Conservation (phyloP, 352 stramenopile species). For the Plasmopara viticola region DNA sequence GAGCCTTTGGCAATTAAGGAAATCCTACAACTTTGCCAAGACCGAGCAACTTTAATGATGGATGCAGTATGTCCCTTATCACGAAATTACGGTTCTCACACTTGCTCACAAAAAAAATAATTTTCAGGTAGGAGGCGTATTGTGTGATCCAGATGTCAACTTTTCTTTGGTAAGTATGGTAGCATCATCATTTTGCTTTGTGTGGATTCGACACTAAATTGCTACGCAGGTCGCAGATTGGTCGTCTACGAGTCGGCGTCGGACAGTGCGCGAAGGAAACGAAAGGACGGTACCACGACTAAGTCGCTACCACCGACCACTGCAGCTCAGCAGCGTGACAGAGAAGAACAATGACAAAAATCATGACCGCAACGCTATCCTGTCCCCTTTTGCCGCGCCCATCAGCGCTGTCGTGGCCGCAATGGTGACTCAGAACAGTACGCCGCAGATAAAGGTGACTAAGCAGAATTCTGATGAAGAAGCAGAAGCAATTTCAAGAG, state of each 20-base stretch:
- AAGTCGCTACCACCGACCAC: slow-evolving; percentile 16
- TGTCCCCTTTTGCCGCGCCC: slow-evolving; percentile 8
- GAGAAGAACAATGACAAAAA: slow-evolving; percentile 23
- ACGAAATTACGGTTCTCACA: neutral
- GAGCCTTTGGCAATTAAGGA: slow-evolving; percentile 51
- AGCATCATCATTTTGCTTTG: neutral
- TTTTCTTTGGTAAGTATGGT: slow-evolving; percentile 42
- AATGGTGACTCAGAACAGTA: slow-evolving; percentile 11
- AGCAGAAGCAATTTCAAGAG: slow-evolving; percentile 41
- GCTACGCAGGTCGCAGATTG: slow-evolving; percentile 16
- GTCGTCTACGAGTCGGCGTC: slow-evolving; percentile 14
- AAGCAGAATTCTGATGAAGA: slow-evolving; percentile 46
- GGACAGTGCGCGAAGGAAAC: slow-evolving; percentile 17
- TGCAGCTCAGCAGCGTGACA: slow-evolving; percentile 10
- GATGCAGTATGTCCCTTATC: slow-evolving; percentile 41
- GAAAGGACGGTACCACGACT: slow-evolving; percentile 8
- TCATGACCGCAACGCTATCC: slow-evolving; percentile 26
- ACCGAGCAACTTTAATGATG: slow-evolving; percentile 61
- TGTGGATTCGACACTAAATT: neutral
- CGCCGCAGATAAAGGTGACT: slow-evolving; percentile 28
- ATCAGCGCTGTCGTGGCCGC: slow-evolving; percentile 2
- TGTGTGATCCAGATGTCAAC: slow-evolving; percentile 57
- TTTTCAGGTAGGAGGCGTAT: slow-evolving; percentile 56
- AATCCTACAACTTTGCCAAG: slow-evolving; percentile 70
- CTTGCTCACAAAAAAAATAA: slow-evolving; percentile 5